Evolutionary conservation across 768 basidiomycete genomes (phyloP), one percentile per base, ranked within the genome.

Genomic region (Lentinula sp.): DNA sequence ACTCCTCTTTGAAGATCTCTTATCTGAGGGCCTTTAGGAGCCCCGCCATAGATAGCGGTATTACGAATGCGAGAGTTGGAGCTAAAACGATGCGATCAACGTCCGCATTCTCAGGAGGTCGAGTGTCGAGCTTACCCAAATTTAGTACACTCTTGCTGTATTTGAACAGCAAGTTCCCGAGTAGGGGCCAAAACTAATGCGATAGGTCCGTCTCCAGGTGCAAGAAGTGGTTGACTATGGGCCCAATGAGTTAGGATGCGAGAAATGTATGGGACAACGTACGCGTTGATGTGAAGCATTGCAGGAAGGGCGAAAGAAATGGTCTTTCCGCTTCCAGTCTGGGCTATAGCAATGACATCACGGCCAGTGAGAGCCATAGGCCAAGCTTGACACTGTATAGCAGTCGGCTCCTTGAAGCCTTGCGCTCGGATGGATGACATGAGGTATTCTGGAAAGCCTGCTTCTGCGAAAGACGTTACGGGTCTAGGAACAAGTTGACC

Each of bases 261-360:
- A 55, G 9, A 15, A 5, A 43, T 18, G 8, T 2, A 31, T 23
- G 10, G 23, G 61, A 46, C 54, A 32, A 79, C 91, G 65, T 70
- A 93, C 91, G 97, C 97, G 83, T 98, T 99, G 78, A 99, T 99
- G 76, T 99, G 97, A 37, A 99, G 81, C 96, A 98, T 99, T 54
- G 97, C 96, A 43, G 97, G 97, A 49, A 99, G 87, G 59, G 97
- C 96, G 72, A 99, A 99, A 9, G 95, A 86, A 60, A 99, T 98
- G 6, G 97, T 99, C 79, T 99, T 99, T 61, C 97, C 97, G 73
- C 93, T 95, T 60, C 97, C 97, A 8, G 97, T 99, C 74, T 98
- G 95, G 40, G 97, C 95, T 67, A 99, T 93, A 59, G 96, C 97
- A 49, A 96, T 91, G 42, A 98, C 82, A 74, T 99, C 96, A 63